Evolutionary conservation across 75 land plant species (phyloP), one percentile per base, ranked within the genome.

Genomic region (Adiantum capillusveneris): DNA sequence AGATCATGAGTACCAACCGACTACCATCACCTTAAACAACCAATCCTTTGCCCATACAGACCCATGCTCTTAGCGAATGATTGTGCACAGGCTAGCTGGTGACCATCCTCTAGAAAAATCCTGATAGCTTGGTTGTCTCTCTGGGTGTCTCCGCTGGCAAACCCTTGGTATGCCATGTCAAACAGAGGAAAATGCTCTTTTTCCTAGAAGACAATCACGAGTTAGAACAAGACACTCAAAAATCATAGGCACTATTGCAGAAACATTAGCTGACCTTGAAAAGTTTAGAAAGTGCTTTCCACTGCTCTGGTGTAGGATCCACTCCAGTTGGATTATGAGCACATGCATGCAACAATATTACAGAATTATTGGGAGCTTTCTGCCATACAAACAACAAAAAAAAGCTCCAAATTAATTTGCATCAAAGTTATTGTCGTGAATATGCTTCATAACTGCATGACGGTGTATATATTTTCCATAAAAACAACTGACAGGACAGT

Each of bases 151-250:
- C 97, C 95, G 65, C 95, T 92, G 20, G 95, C 97, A 74, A 92
- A 92, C 28, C 97, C 97, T 79, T 92, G 97, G 58, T 88, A 91
- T 62, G 97, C 97, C 94, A 88, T 88, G 76, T 92, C 97, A 76
- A 92, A 92, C 70, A 92, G 85, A 11, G 97, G 64, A 46, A 85
- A 83, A 56, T 84, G 95, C 44, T 79, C 74, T 57, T 92, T 88
- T 20, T 60, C 78, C 89, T 89, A 74, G 20, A 66, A 68, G 37
- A 34, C n/a, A n/a, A n/a, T n/a, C n/a, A n/a, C n/a, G n/a, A n/a
- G n/a, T n/a, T n/a, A n/a, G n/a, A n/a, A n/a, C n/a, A n/a, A n/a
- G n/a, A n/a, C n/a, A n/a, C n/a, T n/a, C n/a, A n/a, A n/a, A n/a
- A n/a, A 20, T 54, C 16, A 46, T 46, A 20, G 49, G 21, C 12